Conservation (phyloP, 225 moss, liverwort and hornwort species). For the Neckera pumila region DNA sequence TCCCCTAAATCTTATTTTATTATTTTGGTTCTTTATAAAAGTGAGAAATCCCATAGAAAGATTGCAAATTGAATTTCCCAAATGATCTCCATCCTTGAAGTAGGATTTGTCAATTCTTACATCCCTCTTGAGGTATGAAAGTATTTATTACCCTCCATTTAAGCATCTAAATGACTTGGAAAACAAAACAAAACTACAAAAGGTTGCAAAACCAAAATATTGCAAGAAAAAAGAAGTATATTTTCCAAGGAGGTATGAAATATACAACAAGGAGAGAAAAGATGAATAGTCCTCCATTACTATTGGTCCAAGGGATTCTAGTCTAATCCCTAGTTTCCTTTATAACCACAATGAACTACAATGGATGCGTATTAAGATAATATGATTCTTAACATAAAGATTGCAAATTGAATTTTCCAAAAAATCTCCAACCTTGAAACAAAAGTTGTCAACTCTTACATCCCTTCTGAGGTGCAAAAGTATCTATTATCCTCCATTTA, state of each 20-base stretch:
- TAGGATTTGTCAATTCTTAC: neutral
- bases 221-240: no score
- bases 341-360: no score
- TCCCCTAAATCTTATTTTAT: neutral
- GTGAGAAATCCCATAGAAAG: neutral
- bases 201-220: no score
- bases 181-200: neutral
- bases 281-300: no score
- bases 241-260: no score
- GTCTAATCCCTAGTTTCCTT: no score
- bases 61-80: neutral
- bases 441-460: neutral
- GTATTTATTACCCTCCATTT: neutral
- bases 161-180: neutral
- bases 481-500: neutral
- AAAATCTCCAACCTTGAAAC: neutral
- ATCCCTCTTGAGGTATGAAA: rapidly evolving
- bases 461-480: rapidly evolving
- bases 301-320: no score
- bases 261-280: no score
- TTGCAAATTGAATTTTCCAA: neutral
- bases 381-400: no score
- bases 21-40: no score
- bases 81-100: neutral
- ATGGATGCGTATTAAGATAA: no score